Evolutionary conservation across 148 eudicot species (phyloP).

Genomic region (Rhododendron henanense): DNA sequence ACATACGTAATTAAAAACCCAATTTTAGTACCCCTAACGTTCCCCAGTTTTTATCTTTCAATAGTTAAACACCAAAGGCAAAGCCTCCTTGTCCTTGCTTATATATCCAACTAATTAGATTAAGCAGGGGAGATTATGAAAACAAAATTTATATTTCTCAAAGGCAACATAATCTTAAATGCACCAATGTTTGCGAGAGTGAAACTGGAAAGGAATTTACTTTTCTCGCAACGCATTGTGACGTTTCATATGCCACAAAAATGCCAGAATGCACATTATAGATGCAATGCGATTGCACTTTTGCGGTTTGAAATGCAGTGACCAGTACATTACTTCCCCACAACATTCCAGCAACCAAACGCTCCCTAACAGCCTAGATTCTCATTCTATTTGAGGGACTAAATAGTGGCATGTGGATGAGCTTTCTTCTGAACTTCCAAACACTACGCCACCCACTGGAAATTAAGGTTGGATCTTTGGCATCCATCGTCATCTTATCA

Average conservation of each 20-base stretch:
- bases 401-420: not conserved
- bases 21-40: not conserved
- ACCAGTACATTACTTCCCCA: not conserved
- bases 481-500: not conserved
- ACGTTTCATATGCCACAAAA: not conserved
- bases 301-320: too few species aligned
- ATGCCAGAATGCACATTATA: not conserved
- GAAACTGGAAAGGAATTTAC: not conserved
- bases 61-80: not conserved
- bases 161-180: not conserved
- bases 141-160: not conserved
- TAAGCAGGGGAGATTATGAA: not conserved
- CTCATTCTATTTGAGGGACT: not conserved
- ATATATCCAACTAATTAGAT: not conserved
- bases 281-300: not conserved
- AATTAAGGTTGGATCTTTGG: not conserved
- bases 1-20: not conserved
- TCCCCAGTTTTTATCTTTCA: not conserved
- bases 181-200: not conserved
- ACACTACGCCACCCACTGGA: not conserved
- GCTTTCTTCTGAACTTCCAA: not conserved
- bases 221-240: not conserved
- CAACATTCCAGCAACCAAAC: not conserved
- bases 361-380: not conserved
- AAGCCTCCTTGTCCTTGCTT: not conserved